Percentiles rank a stretch among this genome's conserved stretches.
Conservation (phyloP, 2,329 filamentous ascomycete species). For the Calonectria ilicicola region DNA sequence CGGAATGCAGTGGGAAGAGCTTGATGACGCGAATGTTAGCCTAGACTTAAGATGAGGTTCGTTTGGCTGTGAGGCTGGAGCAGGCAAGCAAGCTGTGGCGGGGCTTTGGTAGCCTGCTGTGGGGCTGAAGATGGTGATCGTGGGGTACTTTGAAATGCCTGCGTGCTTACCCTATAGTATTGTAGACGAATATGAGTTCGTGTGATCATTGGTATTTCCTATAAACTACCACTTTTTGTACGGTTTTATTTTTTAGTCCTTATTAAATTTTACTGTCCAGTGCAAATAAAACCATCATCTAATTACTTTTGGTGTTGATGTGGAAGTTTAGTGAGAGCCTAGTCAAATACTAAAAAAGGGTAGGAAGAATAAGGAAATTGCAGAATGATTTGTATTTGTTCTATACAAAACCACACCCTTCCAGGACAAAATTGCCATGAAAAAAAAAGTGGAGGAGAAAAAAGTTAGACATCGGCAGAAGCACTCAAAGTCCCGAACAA, state of each 20-base stretch:
- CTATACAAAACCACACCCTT: too few species aligned
- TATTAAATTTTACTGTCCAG: neutral
- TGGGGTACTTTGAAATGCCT: constrained; percentile 6
- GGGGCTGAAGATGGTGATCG: constrained; percentile 6
- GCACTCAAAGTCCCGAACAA: too few species aligned
- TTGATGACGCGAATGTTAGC: neutral
- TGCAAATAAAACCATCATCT: too few species aligned
- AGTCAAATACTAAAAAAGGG: too few species aligned
- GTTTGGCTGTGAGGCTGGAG: constrained; percentile 40
- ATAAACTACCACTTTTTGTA: neutral
- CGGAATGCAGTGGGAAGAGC: neutral
- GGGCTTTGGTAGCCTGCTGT: constrained; percentile 27
- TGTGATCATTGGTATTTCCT: neutral
- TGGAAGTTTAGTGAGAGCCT: neutral
- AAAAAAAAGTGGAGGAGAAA: too few species aligned
- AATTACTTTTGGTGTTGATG: neutral
- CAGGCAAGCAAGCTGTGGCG: constrained; percentile 39
- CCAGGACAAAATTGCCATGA: too few species aligned
- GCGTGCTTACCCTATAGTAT: constrained; percentile 11
- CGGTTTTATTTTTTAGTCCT: neutral
- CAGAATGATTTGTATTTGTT: too few species aligned
- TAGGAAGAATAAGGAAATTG: too few species aligned
- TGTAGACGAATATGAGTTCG: too few species aligned
- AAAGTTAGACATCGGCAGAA: too few species aligned
- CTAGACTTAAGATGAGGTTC: constrained; percentile 25